Conservation (phyloP, 2,329 filamentous ascomycete genomes). For the Fusarium chaquense region DNA sequence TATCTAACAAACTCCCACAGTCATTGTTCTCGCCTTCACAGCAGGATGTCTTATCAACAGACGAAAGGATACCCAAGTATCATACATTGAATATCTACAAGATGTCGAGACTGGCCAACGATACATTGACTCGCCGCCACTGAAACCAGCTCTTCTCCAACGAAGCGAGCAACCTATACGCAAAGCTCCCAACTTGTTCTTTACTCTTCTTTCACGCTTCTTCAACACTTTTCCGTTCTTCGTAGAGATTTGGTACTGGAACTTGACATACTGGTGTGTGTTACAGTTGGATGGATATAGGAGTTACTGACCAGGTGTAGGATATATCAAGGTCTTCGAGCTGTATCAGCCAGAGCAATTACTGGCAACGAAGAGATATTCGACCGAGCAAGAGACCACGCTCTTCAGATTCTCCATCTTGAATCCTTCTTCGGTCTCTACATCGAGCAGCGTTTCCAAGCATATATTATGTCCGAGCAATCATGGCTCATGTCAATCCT, state of each 20-base stretch:
- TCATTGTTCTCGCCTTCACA: slow-evolving; percentile 42
- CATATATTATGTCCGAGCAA: slow-evolving; percentile 52
- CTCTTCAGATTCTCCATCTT: slow-evolving; percentile 55
- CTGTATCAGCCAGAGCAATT: slow-evolving; percentile 57
- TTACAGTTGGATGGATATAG: too few relatives aligned
- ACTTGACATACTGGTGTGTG: slow-evolving; percentile 52
- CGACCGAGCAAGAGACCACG: slow-evolving; percentile 54
- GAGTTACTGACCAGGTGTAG: slow-evolving; percentile 30
- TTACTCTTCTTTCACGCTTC: slow-evolving; percentile 48
- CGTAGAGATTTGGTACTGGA: slow-evolving; percentile 55
- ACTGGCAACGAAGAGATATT: slow-evolving; percentile 55
- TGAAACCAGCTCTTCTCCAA: slow-evolving; percentile 37
- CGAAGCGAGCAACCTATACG: slow-evolving; percentile 12
- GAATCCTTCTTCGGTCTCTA: slow-evolving; percentile 55
- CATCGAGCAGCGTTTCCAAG: slow-evolving; percentile 56
- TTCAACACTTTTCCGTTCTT: slow-evolving; percentile 51
- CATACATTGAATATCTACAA: slow-evolving; percentile 9
- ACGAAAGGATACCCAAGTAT: slow-evolving; percentile 11
- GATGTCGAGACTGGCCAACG: slow-evolving; percentile 37
- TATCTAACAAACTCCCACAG: slow-evolving; percentile 3
- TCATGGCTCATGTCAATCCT: slow-evolving; percentile 56
- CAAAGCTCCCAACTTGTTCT: slow-evolving; percentile 43
- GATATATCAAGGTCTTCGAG: slow-evolving; percentile 59
- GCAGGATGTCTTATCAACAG: slow-evolving; percentile 45
- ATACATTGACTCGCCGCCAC: slow-evolving; percentile 38